Percentiles rank a stretch among this genome's conserved stretches.
Conservation (phyloP, 2,329 filamentous ascomycete genomes). For the Aspergillus latus region DNA sequence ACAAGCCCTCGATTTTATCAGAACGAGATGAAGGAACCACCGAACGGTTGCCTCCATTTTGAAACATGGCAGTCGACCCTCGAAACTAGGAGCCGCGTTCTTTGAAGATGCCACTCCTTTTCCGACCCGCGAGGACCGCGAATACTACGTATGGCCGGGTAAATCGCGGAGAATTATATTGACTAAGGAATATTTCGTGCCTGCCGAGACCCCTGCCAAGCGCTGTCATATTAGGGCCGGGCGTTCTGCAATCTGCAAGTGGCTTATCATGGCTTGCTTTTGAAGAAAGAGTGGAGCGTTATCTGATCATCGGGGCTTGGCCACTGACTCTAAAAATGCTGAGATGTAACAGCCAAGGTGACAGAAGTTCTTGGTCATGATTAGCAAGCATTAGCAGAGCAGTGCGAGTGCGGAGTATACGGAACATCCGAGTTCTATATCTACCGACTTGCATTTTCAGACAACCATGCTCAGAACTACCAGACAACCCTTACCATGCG, state of each 20-base stretch:
- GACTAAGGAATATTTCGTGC: not conserved
- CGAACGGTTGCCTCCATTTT: no score
- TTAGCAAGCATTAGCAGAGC: not conserved
- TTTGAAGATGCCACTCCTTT: not conserved
- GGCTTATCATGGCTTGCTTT: not conserved
- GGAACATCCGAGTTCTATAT: not conserved
- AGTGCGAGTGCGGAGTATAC: not conserved
- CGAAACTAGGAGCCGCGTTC: not conserved
- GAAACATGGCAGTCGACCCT: not conserved
- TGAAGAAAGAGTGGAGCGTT: not conserved
- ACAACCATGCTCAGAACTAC: not conserved
- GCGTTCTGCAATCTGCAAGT: not conserved
- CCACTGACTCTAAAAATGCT: not conserved
- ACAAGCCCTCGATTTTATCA: no score
- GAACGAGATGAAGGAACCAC: no score
- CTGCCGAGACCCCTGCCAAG: not conserved
- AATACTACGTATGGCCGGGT: not conserved
- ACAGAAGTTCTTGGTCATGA: not conserved
- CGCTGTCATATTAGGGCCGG: not conserved
- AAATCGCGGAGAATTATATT: not conserved
- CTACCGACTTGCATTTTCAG: not conserved
- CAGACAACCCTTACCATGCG: slow-evolving; percentile 7
- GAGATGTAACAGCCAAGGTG: not conserved
- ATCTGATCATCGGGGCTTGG: not conserved
- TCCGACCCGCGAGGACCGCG: not conserved